These are phyloP conservation scores for Candolleomyces efflorescens DNA, from an alignment of 768 basidiomycete genomes.

Conservation along the genomic window DNA sequence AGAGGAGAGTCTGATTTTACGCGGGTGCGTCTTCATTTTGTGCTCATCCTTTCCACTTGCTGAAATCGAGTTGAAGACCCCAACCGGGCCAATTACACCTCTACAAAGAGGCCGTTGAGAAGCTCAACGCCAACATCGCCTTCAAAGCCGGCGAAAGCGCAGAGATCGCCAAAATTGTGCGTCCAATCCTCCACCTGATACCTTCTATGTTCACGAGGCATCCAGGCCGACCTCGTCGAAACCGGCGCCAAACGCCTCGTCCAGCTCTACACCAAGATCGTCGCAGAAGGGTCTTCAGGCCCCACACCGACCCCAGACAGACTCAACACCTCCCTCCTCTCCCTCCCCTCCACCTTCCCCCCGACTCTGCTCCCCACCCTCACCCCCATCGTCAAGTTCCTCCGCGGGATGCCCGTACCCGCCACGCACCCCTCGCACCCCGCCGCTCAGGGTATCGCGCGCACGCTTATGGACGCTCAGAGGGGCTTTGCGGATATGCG, in stretches of 20 bases:
- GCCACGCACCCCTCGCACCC: slow-evolving; percentile 82
- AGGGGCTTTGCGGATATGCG: slow-evolving; percentile 85
- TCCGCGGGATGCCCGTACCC: slow-evolving; percentile 70
- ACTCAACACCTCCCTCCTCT: slow-evolving; percentile 1
- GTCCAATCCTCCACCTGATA: too few relatives aligned
- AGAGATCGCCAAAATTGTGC: not conserved
- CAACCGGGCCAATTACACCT: slow-evolving; percentile 59
- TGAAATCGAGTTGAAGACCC: slow-evolving; percentile 41
- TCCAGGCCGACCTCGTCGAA: slow-evolving; percentile 64
- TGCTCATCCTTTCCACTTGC: not conserved
- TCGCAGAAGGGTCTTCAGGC: slow-evolving; percentile 83
- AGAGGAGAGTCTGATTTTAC: slow-evolving; percentile 74
- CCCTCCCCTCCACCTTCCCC: slow-evolving; percentile 41
- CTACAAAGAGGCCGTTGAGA: slow-evolving; percentile 72
- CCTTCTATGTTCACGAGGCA: too few relatives aligned
- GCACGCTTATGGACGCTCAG: slow-evolving; percentile 72
- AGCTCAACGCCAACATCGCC: slow-evolving; percentile 74
- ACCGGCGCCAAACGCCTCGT: slow-evolving; percentile 80
- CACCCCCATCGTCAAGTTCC: slow-evolving; percentile 58
- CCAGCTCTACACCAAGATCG: slow-evolving; percentile 80
- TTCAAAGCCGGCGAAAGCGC: slow-evolving; percentile 42
- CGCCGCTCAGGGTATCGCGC: slow-evolving; percentile 58
- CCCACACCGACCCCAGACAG: slow-evolving; percentile 13
- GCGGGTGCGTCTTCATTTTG: slow-evolving; percentile 52
- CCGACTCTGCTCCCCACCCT: slow-evolving; percentile 48